phyloP scores from a whole-genome alignment of 1,284 basidiomycete genomes.

The Trametes polyzona region DNA sequence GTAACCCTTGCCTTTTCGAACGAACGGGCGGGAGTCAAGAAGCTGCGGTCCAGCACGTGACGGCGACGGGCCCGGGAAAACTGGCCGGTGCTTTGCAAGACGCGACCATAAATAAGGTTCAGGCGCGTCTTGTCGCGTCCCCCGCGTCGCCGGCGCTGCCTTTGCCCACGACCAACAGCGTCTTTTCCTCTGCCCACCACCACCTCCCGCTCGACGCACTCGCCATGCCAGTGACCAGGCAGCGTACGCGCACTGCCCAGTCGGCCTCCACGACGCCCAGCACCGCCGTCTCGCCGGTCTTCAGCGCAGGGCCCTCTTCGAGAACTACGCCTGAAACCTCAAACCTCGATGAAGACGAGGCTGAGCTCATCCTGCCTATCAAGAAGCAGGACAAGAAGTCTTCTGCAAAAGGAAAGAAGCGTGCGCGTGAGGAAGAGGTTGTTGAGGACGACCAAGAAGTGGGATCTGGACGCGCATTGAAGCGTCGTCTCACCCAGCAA shows the following conservation, averaged over 20 bases:
- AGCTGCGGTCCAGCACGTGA: neutral
- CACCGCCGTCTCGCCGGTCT: conserved; percentile 44
- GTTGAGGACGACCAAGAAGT: conserved; percentile 30
- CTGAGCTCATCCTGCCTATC: conserved; percentile 4
- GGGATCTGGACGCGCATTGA: conserved; percentile 33
- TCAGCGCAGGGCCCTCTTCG: conserved; percentile 46
- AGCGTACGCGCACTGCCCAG: conserved; percentile 25
- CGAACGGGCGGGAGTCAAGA: neutral
- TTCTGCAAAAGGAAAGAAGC: conserved; percentile 32
- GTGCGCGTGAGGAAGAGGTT: conserved; percentile 32
- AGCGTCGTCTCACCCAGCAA: conserved; percentile 48
- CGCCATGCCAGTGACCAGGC: conserved; percentile 29
- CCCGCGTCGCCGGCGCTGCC: conserved; percentile 20
- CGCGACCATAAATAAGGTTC: conserved; percentile 30
- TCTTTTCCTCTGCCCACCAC: conserved; percentile 3
- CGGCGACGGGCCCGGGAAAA: conserved; percentile 12
- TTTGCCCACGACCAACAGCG: conserved; percentile 18
- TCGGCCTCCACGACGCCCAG: conserved; percentile 38
- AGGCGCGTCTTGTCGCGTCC: conserved; percentile 28
- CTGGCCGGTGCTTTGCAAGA: conserved; percentile 13
- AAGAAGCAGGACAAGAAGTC: conserved; percentile 24
- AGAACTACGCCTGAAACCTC: conserved; percentile 49
- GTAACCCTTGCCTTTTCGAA: neutral
- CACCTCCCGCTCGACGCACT: neutral
- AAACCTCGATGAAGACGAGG: conserved; percentile 36